phyloP scores from a whole-genome alignment of 176 grass and related monocot genomes.

The Aegilops bicornis region DNA sequence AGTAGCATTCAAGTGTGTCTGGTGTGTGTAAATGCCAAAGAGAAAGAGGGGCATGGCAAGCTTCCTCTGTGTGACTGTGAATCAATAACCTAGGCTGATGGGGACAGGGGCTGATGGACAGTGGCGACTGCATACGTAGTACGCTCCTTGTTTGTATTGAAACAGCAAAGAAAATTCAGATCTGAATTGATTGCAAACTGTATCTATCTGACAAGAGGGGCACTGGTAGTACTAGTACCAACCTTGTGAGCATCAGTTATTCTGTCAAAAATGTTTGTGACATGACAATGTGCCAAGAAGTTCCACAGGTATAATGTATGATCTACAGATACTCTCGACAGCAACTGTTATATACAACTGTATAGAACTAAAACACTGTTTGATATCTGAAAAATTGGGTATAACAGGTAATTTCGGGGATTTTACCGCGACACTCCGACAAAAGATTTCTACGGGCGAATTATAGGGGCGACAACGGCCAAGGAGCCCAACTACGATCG shows the following conservation, averaged over 20 bases:
- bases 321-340: not conserved
- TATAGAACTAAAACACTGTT: not conserved
- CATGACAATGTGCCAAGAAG: not conserved
- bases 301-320: not conserved
- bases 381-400: not conserved
- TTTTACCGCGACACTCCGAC: not conserved
- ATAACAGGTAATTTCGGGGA: not conserved
- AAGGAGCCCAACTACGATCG: not conserved
- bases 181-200: constrained; percentile 16
- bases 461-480: not conserved
- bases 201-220: constrained; percentile 4
- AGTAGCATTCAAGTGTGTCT: not conserved
- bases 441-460: not conserved
- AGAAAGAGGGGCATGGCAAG: not conserved
- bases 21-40: not conserved
- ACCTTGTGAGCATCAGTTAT: not conserved
- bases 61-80: not conserved
- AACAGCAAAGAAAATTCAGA: constrained; percentile 8
- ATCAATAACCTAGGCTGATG: not conserved
- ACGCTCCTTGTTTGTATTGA: not conserved
- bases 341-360: not conserved
- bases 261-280: not conserved
- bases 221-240: no score
- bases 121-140: constrained; percentile 6
- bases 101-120: not conserved